A percentile compares a stretch with the other conserved stretches of the same genome.
These are phyloP conservation scores for Periconia sp. DNA, from an alignment of 2,329 filamentous ascomycete species.

Conservation along the genomic window DNA sequence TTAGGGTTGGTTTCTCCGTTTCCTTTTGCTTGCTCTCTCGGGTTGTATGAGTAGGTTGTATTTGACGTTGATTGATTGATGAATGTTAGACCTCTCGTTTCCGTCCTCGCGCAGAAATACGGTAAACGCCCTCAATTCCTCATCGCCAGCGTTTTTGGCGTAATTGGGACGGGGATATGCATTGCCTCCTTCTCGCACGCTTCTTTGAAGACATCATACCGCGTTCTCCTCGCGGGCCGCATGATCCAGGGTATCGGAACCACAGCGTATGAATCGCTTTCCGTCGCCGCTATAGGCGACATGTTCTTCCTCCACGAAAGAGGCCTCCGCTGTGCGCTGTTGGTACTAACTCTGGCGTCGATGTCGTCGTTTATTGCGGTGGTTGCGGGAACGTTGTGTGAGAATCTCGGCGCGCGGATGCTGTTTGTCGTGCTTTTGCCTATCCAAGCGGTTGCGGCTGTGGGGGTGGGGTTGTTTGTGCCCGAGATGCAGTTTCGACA, in stretches of 20 bases:
- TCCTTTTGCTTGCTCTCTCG: background rate
- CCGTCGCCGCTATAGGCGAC: slow-evolving; percentile 36
- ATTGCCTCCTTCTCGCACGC: slow-evolving; percentile 26
- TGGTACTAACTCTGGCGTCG: slow-evolving; percentile 35
- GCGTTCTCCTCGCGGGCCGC: slow-evolving; percentile 36
- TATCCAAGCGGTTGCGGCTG: slow-evolving; percentile 24
- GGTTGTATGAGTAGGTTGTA: no score
- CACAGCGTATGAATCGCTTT: slow-evolving; percentile 38
- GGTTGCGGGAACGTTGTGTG: slow-evolving; percentile 28
- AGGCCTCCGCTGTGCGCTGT: slow-evolving; percentile 29
- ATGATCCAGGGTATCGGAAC: slow-evolving; percentile 36
- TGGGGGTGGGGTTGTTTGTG: slow-evolving; percentile 27
- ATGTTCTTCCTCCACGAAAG: slow-evolving; percentile 40
- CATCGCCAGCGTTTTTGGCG: slow-evolving; percentile 31
- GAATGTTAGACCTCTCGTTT: slow-evolving; percentile 25
- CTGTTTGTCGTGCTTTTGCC: slow-evolving; percentile 35
- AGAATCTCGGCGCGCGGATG: slow-evolving; percentile 28
- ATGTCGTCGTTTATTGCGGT: slow-evolving; percentile 32
- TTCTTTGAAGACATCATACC: slow-evolving; percentile 22
- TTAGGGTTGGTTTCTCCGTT: slow-evolving; percentile 15
- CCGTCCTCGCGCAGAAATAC: slow-evolving; percentile 38
- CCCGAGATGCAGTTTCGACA: slow-evolving; percentile 29
- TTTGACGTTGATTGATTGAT: background rate
- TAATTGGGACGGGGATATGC: slow-evolving; percentile 35
- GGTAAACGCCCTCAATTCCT: slow-evolving; percentile 40